Base-by-base conservation (phyloP, 306 rosid species). In the Prunus fruticosa region DNA sequence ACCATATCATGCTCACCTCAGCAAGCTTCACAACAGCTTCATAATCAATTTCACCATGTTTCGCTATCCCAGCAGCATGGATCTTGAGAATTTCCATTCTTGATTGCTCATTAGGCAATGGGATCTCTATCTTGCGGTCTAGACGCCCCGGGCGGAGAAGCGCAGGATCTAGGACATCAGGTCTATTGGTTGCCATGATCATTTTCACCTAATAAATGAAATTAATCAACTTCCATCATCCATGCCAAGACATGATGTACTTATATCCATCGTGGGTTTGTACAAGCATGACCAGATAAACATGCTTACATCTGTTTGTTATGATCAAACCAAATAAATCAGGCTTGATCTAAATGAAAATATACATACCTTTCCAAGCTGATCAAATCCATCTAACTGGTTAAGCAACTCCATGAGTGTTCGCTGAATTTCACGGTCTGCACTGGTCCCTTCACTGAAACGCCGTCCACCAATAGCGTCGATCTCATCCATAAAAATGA, bases 381-480 rank as follows among this genome's bases (percentile, higher is more conserved):
- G 91, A 91, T 96, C 98, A 88, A 96, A 96, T 46, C 99, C 99
- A 82, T 96, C 99, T 60, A 96, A 90, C 84, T 96, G 99, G 84
- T 96, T 92, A 78, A 92, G 98, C 71, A 96, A 79, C 83, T 96
- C 99, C 98, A 96, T 90, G 47, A 96, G 82, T 10, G 99, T 96
- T 81, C 99, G 88, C 62, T 96, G 99, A 84, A 96, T 91, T 83
- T 96, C 99, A 79, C 99, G 97, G 77, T 96, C 99, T 4, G 97
- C 96, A 82, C 99, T 92, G 65, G 98, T 96, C 82, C 99, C 99
- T 81, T 89, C 96, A 56, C 97, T 96, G 74, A 96, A 91, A 64
- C 99, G 97, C 49, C 98, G 97, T 51, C 99, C 99, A 79, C 99
- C 99, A 82, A 96, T 96, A 82, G 98, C 99, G 82, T 96, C 99